A percentile compares a stretch with the other conserved stretches of the same genome.
phyloP scores from a whole-genome alignment of 2,329 filamentous ascomycete species.

The Verticillium nubilum region DNA sequence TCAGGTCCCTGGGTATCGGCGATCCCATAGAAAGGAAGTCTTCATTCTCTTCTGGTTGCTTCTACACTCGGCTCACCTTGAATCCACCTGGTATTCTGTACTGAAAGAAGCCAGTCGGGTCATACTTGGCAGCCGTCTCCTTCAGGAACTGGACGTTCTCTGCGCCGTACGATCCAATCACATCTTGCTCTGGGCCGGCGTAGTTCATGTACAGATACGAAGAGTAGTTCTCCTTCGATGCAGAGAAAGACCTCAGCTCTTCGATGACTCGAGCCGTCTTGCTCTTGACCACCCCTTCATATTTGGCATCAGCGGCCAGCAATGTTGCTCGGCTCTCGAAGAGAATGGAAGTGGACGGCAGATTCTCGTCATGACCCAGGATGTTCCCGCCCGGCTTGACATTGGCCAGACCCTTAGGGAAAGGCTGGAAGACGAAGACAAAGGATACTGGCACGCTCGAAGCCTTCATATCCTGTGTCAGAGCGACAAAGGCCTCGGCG shows the following conservation, averaged over 20 bases:
- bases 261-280: background rate
- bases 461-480: background rate
- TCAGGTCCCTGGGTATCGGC: too few relatives aligned
- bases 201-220: slow-evolving; percentile 7
- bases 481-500: slow-evolving; percentile 1
- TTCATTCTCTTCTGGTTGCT: background rate
- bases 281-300: background rate
- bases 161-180: slow-evolving; percentile 1
- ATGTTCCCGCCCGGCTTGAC: slow-evolving; percentile 4
- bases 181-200: slow-evolving; percentile 5
- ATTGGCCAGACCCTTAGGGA: slow-evolving; percentile 7
- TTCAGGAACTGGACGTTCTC: slow-evolving; percentile 3
- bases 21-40: too few relatives aligned
- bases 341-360: slow-evolving; percentile 2
- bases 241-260: slow-evolving; percentile 3
- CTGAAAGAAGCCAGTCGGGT: slow-evolving; percentile 19
- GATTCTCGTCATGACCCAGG: slow-evolving; percentile 3
- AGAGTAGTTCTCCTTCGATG: slow-evolving; percentile 2
- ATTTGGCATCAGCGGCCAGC: background rate
- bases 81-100: slow-evolving; percentile 1
- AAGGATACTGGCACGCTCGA: slow-evolving; percentile 3
- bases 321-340: background rate
- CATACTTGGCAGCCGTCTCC: slow-evolving; percentile 5
- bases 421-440: slow-evolving; percentile 9
- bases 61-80: background rate